Conservation (phyloP, 2,329 filamentous ascomycete genomes). For the Fusarium robinianum region DNA sequence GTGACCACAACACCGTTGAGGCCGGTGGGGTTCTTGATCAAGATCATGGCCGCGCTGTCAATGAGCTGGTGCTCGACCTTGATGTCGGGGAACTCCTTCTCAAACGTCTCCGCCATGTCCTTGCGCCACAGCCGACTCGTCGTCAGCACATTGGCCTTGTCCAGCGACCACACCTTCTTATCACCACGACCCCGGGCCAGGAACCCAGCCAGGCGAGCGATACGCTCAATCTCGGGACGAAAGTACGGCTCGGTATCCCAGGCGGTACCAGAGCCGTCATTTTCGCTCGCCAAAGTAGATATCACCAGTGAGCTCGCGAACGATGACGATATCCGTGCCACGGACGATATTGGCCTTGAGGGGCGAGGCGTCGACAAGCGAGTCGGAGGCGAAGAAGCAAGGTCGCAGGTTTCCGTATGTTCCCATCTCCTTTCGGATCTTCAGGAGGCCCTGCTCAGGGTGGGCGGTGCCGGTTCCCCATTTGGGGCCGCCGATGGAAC, state of each 20-base stretch:
- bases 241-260: conserved; percentile 88
- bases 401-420: conserved; percentile 95
- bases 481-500: conserved; percentile 94
- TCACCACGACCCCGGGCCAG: conserved; percentile 76
- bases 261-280: conserved; percentile 72
- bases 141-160: conserved; percentile 96
- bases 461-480: conserved; percentile 89
- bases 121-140: conserved; percentile 89
- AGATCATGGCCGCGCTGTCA: conserved; percentile 95
- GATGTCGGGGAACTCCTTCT: conserved; percentile 85
- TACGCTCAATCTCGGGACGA: conserved; percentile 81
- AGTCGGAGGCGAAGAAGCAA: conserved; percentile 91
- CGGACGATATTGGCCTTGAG: conserved; percentile 84
- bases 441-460: conserved; percentile 89
- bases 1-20: conserved; percentile 92
- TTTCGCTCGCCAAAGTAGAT: conserved; percentile 94
- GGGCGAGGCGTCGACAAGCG: conserved; percentile 81
- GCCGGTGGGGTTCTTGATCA: conserved; percentile 89
- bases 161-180: conserved; percentile 77
- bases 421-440: conserved; percentile 88
- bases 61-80: conserved; percentile 88
- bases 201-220: conserved; percentile 79
- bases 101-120: conserved; percentile 82
- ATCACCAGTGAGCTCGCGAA: conserved; percentile 88
- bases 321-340: conserved; percentile 88